A percentile compares a stretch with the other conserved stretches of the same genome.
Conservation (phyloP, 2,329 filamentous ascomycete species). For the Neofusicoccum ribis region DNA sequence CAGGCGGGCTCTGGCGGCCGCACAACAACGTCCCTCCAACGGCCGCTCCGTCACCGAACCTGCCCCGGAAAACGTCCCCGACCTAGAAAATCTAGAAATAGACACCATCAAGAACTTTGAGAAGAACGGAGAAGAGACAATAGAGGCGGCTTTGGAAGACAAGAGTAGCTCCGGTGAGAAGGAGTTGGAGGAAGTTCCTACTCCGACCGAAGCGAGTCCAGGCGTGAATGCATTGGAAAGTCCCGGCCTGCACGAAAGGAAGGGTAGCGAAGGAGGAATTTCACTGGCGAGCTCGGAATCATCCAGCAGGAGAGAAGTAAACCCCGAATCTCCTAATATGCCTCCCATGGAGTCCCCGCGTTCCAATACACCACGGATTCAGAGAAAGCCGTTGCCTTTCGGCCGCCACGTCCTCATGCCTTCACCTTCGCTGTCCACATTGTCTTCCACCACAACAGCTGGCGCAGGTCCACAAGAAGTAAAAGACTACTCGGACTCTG, state of each 20-base stretch:
- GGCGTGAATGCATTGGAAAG: not conserved
- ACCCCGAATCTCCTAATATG: not conserved
- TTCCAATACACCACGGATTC: not conserved
- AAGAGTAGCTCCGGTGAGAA: not conserved
- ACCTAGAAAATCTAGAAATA: constrained; percentile 1
- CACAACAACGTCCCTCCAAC: not conserved
- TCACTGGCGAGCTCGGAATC: not conserved
- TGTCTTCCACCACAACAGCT: not conserved
- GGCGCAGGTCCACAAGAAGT: not conserved
- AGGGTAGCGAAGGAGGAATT: not conserved
- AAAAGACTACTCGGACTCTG: not conserved
- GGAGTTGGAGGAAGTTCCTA: not conserved
- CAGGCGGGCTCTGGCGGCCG: constrained; percentile 30
- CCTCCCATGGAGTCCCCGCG: not conserved
- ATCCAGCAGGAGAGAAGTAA: not conserved
- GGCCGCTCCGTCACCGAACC: constrained; percentile 2
- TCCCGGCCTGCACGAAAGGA: not conserved
- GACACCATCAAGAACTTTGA: not conserved
- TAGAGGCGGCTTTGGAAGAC: not conserved
- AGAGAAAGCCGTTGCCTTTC: constrained; percentile 1
- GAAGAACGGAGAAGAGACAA: not conserved
- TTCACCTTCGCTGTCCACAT: not conserved
- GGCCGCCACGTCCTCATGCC: not conserved
- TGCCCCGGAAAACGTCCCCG: not conserved
- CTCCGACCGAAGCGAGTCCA: not conserved